phyloP scores from a whole-genome alignment of 2,329 filamentous ascomycete genomes.

The Furcasterigmium sp. region DNA sequence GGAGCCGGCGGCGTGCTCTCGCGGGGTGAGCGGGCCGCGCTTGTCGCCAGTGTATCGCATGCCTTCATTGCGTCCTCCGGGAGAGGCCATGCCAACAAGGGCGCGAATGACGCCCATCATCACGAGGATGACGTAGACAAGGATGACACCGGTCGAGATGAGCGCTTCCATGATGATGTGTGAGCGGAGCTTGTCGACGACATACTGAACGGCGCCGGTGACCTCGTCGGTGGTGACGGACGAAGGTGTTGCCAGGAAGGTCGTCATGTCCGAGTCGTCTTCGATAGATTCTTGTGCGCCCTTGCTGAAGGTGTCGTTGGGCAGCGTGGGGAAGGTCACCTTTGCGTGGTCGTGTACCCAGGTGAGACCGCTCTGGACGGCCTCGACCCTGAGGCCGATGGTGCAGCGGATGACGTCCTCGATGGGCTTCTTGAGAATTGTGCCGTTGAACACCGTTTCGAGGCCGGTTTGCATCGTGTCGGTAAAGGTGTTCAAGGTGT shows the following conservation, averaged over 20 bases:
- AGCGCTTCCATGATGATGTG: constrained; percentile 72
- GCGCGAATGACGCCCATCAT: constrained; percentile 69
- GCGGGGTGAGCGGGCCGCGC: constrained; percentile 18
- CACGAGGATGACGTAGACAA: constrained; percentile 73
- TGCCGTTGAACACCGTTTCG: constrained; percentile 74
- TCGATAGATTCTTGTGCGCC: constrained; percentile 61
- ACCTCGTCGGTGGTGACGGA: constrained; percentile 75
- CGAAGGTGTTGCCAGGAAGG: constrained; percentile 74
- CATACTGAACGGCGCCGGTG: constrained; percentile 65
- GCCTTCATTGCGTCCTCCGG: constrained; percentile 56
- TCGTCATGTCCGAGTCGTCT: constrained; percentile 54
- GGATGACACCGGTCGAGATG: constrained; percentile 68
- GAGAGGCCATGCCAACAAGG: constrained; percentile 52
- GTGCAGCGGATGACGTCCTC: constrained; percentile 78
- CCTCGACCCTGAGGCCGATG: constrained; percentile 80
- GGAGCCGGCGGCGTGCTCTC: constrained; percentile 6
- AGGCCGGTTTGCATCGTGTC: constrained; percentile 70
- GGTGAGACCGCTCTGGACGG: constrained; percentile 81
- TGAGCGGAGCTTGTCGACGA: constrained; percentile 61
- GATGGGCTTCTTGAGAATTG: constrained; percentile 73
- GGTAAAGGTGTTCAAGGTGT: constrained; percentile 79
- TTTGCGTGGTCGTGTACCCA: constrained; percentile 89
- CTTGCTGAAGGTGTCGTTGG: constrained; percentile 75
- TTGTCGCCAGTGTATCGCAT: constrained; percentile 27
- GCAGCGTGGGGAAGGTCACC: constrained; percentile 72